Evolutionary conservation across 2,329 filamentous ascomycete genomes (phyloP), one percentile per base, ranked within the genome.

Genomic region (Rhinocladiella similis): DNA sequence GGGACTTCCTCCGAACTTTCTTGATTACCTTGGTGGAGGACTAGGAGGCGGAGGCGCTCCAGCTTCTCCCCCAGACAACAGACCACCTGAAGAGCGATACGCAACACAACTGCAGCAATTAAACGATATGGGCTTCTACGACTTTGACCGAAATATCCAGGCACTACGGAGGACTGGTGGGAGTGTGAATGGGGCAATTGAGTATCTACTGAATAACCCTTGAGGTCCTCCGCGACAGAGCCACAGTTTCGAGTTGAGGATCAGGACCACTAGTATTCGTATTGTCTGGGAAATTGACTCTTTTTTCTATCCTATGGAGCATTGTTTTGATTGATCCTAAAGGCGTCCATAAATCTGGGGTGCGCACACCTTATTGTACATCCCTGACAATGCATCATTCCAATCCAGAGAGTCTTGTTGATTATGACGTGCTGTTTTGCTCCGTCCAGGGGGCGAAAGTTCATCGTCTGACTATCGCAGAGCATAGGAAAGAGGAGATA

Each of bases 71-170:
- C 74, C 82, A 2, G 94, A 99, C 74, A 96, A 82, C 68, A 83
- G 93, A 60, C 92, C 94, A 3, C 93, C 94, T 0, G 94, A 99
- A 78, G 94, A 97, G 74, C 81, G 90, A 57, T 99, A 96, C 67
- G 91, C 89, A 2, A 86, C 90, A 29, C 93, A 99, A 74, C 79
- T 99, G 48, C 82, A 91, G 58, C 91, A 97, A 75, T 77, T 99
- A 61, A 99, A 99, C 72, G 94, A 97, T 64, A 99, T 99, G 94
- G 94, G 94, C 2, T 99, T 99, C 75, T 96, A 86, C 70, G 92
- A 99, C 69, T 99, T 97, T 69, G 93, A 99, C 50, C 80, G 89
- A 65, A 99, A 99, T 66, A 85, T 99, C 29, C 86, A 89, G 54
- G 94, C 94, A 4, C 76, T 99, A 68, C 83, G 93, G 72, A 83